Conservation (phyloP, 2,329 filamentous ascomycete genomes). For the Alternaria brassicae region DNA sequence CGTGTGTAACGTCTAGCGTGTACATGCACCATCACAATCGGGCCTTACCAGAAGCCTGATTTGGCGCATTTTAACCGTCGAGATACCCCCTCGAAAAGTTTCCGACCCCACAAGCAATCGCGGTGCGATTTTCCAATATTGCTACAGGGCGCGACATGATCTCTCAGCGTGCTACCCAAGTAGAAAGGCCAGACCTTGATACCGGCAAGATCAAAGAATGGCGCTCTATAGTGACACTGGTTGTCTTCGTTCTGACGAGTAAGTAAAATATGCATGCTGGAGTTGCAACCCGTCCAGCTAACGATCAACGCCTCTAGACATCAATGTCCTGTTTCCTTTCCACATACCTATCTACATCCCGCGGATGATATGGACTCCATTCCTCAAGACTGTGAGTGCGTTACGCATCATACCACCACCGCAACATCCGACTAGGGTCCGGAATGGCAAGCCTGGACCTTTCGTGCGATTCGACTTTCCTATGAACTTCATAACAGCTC, state of each 20-base stretch:
- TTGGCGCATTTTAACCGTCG: background rate
- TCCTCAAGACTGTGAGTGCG: slow-evolving; percentile 54
- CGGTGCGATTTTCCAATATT: background rate
- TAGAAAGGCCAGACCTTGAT: slow-evolving; percentile 46
- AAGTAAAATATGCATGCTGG: slow-evolving; percentile 48
- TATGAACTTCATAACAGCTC: slow-evolving; percentile 74
- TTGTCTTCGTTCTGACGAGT: slow-evolving; percentile 75
- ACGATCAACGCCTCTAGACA: slow-evolving; percentile 57
- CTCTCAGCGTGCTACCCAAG: slow-evolving; percentile 8
- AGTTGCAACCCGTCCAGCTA: background rate
- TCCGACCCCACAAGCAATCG: background rate
- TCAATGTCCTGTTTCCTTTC: slow-evolving; percentile 73
- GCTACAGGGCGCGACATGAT: slow-evolving; percentile 9
- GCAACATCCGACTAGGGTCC: slow-evolving; percentile 21
- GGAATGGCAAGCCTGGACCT: slow-evolving; percentile 40
- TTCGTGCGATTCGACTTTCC: slow-evolving; percentile 66
- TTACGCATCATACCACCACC: slow-evolving; percentile 63
- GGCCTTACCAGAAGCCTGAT: slow-evolving; percentile 8
- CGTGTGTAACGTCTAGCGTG: background rate
- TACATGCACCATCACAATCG: slow-evolving; percentile 7
- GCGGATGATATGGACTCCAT: slow-evolving; percentile 54
- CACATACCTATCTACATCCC: slow-evolving; percentile 69
- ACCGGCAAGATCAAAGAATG: slow-evolving; percentile 67
- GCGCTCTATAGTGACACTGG: slow-evolving; percentile 73
- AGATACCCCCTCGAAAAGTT: background rate